These are phyloP conservation scores for Metarhizium rileyi DNA, from an alignment of 2,329 filamentous ascomycete genomes.

Conservation along the genomic window DNA sequence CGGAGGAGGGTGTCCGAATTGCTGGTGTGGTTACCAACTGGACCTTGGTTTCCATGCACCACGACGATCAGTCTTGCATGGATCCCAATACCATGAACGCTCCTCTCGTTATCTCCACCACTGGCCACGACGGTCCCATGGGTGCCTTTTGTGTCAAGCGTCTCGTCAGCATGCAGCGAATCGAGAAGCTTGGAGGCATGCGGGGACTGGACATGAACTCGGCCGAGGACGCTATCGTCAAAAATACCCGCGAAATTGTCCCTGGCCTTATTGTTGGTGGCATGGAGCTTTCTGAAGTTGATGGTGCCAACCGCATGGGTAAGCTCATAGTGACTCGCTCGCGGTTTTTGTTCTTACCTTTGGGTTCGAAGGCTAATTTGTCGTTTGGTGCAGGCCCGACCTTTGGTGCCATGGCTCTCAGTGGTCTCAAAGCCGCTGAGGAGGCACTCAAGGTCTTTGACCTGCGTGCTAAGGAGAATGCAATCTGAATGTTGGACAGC, in stretches of 20 bases:
- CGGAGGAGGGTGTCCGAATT: conserved; percentile 51
- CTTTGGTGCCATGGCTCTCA: conserved; percentile 82
- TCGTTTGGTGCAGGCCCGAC: conserved; percentile 47
- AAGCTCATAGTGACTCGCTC: conserved; percentile 9
- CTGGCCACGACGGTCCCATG: conserved; percentile 83
- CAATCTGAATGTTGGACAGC: conserved; percentile 22
- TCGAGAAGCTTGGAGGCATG: conserved; percentile 84
- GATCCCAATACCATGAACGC: conserved; percentile 96
- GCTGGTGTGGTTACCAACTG: conserved; percentile 93
- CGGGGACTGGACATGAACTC: conserved; percentile 85
- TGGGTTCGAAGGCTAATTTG: neutral
- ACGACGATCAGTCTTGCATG: conserved; percentile 90
- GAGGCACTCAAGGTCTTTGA: conserved; percentile 73
- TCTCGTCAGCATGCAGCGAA: conserved; percentile 75
- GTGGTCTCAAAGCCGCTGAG: conserved; percentile 84
- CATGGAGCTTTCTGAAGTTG: conserved; percentile 87
- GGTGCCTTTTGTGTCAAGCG: conserved; percentile 88
- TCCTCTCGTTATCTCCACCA: conserved; percentile 78
- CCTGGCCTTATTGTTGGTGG: conserved; percentile 87
- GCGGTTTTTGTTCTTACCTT: neutral
- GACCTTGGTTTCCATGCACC: conserved; percentile 82
- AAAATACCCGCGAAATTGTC: conserved; percentile 78
- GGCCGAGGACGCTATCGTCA: conserved; percentile 89
- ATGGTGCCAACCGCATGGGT: conserved; percentile 87
- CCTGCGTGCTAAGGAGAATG: conserved; percentile 66